These are phyloP conservation scores for Benincasa hispida DNA, from an alignment of 306 rosid genomes.

Conservation along the genomic window DNA sequence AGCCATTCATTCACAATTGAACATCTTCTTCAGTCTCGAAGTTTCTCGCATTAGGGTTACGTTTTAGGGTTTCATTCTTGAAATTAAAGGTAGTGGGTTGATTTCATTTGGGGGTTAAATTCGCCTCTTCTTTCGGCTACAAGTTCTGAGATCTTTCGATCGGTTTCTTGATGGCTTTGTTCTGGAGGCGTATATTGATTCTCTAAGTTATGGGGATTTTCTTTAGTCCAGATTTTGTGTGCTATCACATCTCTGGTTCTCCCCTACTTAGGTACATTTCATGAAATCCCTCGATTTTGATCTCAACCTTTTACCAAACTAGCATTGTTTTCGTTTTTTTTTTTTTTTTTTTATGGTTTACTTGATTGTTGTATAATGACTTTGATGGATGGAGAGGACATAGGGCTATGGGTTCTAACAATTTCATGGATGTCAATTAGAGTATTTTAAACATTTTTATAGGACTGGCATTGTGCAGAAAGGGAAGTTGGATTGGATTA, in stretches of 20 bases:
- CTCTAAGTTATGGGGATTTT: slow-evolving; percentile 9
- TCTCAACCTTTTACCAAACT: too few relatives aligned
- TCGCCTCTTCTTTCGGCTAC: slow-evolving; percentile 71
- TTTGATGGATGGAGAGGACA: too few relatives aligned
- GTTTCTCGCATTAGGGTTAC: neutral
- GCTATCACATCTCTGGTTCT: slow-evolving; percentile 21
- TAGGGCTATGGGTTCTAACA: too few relatives aligned
- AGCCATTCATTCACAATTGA: neutral
- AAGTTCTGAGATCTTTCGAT: slow-evolving; percentile 50
- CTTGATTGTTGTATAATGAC: too few relatives aligned
- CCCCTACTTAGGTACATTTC: slow-evolving; percentile 27
- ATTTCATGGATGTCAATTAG: too few relatives aligned
- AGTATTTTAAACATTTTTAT: too few relatives aligned
- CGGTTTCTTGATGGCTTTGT: slow-evolving; percentile 65
- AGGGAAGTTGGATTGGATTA: too few relatives aligned
- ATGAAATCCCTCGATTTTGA: neutral
- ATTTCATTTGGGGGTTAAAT: neutral
- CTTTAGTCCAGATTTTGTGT: slow-evolving; percentile 18
- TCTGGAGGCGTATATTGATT: slow-evolving; percentile 51
- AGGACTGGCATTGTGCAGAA: too few relatives aligned
- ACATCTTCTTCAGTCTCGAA: neutral
- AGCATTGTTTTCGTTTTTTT: too few relatives aligned
- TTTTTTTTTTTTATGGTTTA: too few relatives aligned
- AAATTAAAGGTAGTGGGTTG: too few relatives aligned
- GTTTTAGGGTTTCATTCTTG: neutral